Base-by-base conservation (phyloP, 1,139 yeast species). In the Meyerozyma elateridarum region DNA sequence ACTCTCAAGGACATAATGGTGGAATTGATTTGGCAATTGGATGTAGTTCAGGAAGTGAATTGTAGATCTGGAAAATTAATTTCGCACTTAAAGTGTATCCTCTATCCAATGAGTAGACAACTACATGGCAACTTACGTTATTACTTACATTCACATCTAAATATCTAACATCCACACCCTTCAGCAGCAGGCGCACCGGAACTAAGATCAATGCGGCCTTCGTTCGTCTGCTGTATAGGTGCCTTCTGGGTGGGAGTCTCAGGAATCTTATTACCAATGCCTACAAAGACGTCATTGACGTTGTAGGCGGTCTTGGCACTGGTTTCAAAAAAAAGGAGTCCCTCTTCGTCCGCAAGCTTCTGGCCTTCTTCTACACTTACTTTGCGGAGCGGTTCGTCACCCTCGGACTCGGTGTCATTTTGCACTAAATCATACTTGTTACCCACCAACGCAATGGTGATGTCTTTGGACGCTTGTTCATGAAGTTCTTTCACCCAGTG, bases 401-500 rank as follows among this genome's bases (percentile, higher is more conserved):
- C 54, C 41, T 61, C 66, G 19, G 52, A 54, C 37, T 46, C 54
- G 19, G 46, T 45, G 13, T 52, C 56, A 26, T 43, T 49, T 22
- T 52, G 56, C 4, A 53, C 78, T 59, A 91, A 66, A 61, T 91
- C 98, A 41, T 76, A 73, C 61, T 91, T 88, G 65, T 91, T 91
- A 20, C 96, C 98, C 21, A 89, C 95, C 29, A 91, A 69, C 3
- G 97, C 97, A 55, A 91, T 89, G 36, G 88, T 78, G 41, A 91
- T 91, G 46, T 83, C 89, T 43, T 87, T 87, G 20, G 84, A 71
- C 15, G 97, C 97, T 60, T 89, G 97, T 46, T 93, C 96, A 51
- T 87, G 95, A 46, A 91, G 71, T 56, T 91, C 97, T 52, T 87
- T 87, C 37, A 91, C 96, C 98, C 98, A 91, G 59, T 89, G 96